These are phyloP conservation scores for Mycosarcoma mackinlayi DNA, from an alignment of 1,284 basidiomycete species.

Conservation along the genomic window DNA sequence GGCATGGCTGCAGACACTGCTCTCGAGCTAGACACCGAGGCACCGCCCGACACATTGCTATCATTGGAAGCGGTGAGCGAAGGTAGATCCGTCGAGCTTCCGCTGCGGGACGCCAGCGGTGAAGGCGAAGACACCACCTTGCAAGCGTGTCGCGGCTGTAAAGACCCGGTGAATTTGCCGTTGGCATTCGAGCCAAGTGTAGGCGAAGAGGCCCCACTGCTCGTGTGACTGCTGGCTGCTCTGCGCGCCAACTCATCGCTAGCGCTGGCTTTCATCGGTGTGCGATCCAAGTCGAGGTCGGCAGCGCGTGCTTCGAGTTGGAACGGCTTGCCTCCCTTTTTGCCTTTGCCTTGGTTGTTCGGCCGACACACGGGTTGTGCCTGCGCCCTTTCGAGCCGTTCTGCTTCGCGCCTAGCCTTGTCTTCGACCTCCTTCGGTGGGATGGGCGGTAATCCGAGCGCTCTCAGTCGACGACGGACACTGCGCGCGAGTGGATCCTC, in stretches of 20 bases:
- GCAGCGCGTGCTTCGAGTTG: slow-evolving; percentile 10
- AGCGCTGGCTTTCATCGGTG: slow-evolving; percentile 32
- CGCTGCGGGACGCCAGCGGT: slow-evolving; percentile 39
- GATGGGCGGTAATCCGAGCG: slow-evolving; percentile 57
- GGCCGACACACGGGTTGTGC: slow-evolving; percentile 1
- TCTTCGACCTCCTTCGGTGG: slow-evolving; percentile 51
- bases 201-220: slow-evolving; percentile 23
- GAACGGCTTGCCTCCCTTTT: slow-evolving; percentile 15
- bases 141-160: slow-evolving; percentile 13
- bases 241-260: slow-evolving; percentile 18
- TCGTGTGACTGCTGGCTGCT: slow-evolving; percentile 13
- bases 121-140: slow-evolving; percentile 32
- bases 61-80: slow-evolving; percentile 8
- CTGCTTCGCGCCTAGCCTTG: slow-evolving; percentile 24
- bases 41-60: slow-evolving; percentile 4
- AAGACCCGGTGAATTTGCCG: slow-evolving; percentile 6
- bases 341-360: slow-evolving; percentile 15
- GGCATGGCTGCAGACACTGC: slow-evolving; percentile 16
- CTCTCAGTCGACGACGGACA: slow-evolving; percentile 82
- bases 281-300: slow-evolving; percentile 21
- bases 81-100: slow-evolving; percentile 29
- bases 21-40: slow-evolving; percentile 15
- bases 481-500: slow-evolving; percentile 95
- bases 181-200: slow-evolving; percentile 5
- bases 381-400: slow-evolving; percentile 38